phyloP scores from a whole-genome alignment of 768 basidiomycete species.

The Hericium erinaceus region DNA sequence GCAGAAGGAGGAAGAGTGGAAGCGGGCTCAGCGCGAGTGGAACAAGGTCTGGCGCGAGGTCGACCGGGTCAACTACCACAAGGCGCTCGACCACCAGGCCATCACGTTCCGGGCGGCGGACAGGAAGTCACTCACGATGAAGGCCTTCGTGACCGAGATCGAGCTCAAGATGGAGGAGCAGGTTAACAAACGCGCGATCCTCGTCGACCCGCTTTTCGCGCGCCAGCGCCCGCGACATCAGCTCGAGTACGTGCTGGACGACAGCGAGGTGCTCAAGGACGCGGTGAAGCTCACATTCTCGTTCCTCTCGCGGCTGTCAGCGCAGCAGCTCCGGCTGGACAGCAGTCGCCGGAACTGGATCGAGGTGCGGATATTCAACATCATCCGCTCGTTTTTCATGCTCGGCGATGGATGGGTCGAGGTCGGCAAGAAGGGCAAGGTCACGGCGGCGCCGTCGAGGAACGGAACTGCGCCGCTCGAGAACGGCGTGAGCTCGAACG shows the following conservation, averaged over 20 bases:
- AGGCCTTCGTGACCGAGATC: slow-evolving; percentile 75
- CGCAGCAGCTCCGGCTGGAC: slow-evolving; percentile 68
- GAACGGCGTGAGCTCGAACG: background rate
- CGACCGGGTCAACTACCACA: slow-evolving; percentile 87
- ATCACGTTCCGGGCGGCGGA: slow-evolving; percentile 85
- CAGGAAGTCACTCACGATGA: slow-evolving; percentile 73
- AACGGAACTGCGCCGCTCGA: background rate
- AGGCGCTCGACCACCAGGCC: slow-evolving; percentile 89
- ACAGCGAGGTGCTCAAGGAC: slow-evolving; percentile 75
- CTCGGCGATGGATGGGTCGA: slow-evolving; percentile 10
- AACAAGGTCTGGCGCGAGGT: slow-evolving; percentile 98
- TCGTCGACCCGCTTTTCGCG: slow-evolving; percentile 41
- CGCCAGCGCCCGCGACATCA: slow-evolving; percentile 68
- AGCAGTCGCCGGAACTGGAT: slow-evolving; percentile 69
- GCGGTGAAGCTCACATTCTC: slow-evolving; percentile 82
- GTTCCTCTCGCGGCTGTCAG: slow-evolving; percentile 88
- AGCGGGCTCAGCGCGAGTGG: slow-evolving; percentile 94
- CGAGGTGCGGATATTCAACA: slow-evolving; percentile 72
- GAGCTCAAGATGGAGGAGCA: slow-evolving; percentile 81
- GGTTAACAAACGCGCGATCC: slow-evolving; percentile 59
- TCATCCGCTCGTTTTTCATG: slow-evolving; percentile 62
- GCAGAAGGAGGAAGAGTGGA: slow-evolving; percentile 98
- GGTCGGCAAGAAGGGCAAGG: background rate
- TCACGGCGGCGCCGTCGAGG: background rate
- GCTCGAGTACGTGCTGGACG: slow-evolving; percentile 67